These are phyloP conservation scores for Grifola frondosa DNA, from an alignment of 1,284 basidiomycete genomes.

Conservation along the genomic window DNA sequence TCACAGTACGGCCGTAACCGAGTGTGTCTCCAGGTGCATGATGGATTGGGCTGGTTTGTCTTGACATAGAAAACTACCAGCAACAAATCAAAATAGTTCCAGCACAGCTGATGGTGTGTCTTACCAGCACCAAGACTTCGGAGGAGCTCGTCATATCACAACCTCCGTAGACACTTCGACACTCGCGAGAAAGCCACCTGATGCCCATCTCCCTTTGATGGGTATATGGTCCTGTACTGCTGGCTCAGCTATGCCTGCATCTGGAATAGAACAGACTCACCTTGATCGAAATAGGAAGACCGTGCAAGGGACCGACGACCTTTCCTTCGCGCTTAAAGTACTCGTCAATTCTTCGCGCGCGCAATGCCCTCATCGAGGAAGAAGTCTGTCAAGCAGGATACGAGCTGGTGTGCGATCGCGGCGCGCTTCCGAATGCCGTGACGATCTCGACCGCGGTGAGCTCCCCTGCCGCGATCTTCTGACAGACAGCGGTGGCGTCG, in stretches of 20 bases:
- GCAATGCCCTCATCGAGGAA: conserved; percentile 47
- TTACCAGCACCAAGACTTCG: conserved; percentile 19
- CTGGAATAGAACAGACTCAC: conserved; percentile 57
- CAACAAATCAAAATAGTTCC: conserved; percentile 44
- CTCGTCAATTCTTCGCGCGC: conserved; percentile 46
- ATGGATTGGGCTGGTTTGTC: too few species aligned
- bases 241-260: conserved; percentile 51
- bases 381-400: conserved; percentile 53
- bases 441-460: conserved; percentile 50
- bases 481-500: conserved; percentile 40
- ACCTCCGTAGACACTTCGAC: conserved; percentile 8
- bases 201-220: conserved; percentile 57
- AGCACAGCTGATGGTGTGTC: conserved; percentile 28
- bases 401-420: conserved; percentile 61
- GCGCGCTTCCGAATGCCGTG: conserved; percentile 58
- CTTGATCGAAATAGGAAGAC: conserved; percentile 55
- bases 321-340: conserved; percentile 39
- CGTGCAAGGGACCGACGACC: conserved; percentile 50
- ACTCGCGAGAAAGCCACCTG: conserved; percentile 57
- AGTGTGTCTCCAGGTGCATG: conserved; percentile 25
- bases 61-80: conserved; percentile 18
- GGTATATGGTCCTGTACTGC: conserved; percentile 63
- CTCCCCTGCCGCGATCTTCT: conserved; percentile 38
- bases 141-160: conserved; percentile 14
- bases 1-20: conserved; percentile 49